Evolutionary conservation across 257 asterid species (phyloP), one percentile per base, ranked within the genome.

Genomic region (Henckelia pumila): DNA sequence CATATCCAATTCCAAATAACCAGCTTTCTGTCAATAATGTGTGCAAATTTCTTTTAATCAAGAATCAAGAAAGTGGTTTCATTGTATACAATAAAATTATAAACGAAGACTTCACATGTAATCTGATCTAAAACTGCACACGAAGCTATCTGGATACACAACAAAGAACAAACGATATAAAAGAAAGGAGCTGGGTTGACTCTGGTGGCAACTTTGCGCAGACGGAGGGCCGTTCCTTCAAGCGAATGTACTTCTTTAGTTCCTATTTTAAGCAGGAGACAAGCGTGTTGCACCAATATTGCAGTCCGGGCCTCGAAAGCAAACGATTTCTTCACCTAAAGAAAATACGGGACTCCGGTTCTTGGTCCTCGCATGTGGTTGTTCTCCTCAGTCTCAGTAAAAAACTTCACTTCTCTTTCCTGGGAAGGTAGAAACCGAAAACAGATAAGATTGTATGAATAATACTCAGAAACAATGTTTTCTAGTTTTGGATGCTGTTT

Each of bases 301-400:
- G 37, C 53, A 67, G 59, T 23, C 17, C 62, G 59, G 50, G 26
- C 29, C 59, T 29, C 50, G 67, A 71, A 64, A 50, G 40, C 33
- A 32, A 50, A 62, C 40, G 25, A 58, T 44, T 44, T 44, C 25
- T 63, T 65, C 72, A 52, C 63, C 83, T 79, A 92, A 30, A 92
- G 89, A 75, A 93, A 93, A 83, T 93, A 93, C 0, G 97, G 97
- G 14, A 93, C 99, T 78, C 99, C 99, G 8, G 88, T 84, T 81
- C 99, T 90, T n/a, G 97, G 99, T 53, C 99, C 99, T 70, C 99
- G 82, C 99, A 93, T 93, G 74, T 93, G 99, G 82, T 93, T 93
- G 88, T 90, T 93, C 78, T 93, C 97, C 76, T 93, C 99, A 0
- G 99, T 93, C 80, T 93, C 99, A 1, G 99, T 86, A 85, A 93